Conservation (phyloP, 768 basidiomycete genomes). For the Chalciporus sphaerocephalus region DNA sequence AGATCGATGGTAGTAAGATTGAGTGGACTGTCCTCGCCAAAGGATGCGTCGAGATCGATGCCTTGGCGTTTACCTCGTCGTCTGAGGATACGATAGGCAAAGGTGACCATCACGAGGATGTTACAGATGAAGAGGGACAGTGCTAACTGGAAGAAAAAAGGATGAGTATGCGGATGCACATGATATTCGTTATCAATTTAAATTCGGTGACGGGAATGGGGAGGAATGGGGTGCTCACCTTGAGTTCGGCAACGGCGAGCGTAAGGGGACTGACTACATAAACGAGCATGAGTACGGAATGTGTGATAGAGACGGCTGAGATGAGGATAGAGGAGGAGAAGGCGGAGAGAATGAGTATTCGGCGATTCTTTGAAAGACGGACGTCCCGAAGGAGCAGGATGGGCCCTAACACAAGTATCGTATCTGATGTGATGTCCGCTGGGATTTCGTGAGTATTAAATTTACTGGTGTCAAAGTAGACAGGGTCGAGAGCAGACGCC, state of each 20-base stretch:
- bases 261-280: background rate
- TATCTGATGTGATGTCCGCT: conserved; percentile 2
- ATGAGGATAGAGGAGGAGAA: conserved; percentile 8
- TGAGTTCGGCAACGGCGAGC: background rate
- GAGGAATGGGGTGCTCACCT: conserved; percentile 1
- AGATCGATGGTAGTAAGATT: conserved; percentile 5
- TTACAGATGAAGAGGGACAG: conserved; percentile 11
- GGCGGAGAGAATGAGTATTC: conserved; percentile 6
- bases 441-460: background rate
- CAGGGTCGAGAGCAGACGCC: background rate
- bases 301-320: conserved; percentile 1
- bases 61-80: background rate
- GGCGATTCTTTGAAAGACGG: conserved; percentile 3
- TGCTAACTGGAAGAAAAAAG: conserved; percentile 6
- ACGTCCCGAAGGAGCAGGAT: conserved; percentile 4
- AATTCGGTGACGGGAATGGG: too few relatives aligned
- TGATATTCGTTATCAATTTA: too few relatives aligned
- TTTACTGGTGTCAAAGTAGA: too few relatives aligned
- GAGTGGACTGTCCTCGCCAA: background rate
- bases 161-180: too few relatives aligned
- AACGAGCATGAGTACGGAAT: conserved; percentile 2
- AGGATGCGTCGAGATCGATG: background rate
- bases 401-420: background rate
- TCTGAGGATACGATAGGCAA: conserved; percentile 4
- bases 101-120: conserved; percentile 6